A percentile compares a stretch with the other conserved stretches of the same genome.
phyloP scores from a whole-genome alignment of 164 flowering plant species.

The Vitis riparia region DNA sequence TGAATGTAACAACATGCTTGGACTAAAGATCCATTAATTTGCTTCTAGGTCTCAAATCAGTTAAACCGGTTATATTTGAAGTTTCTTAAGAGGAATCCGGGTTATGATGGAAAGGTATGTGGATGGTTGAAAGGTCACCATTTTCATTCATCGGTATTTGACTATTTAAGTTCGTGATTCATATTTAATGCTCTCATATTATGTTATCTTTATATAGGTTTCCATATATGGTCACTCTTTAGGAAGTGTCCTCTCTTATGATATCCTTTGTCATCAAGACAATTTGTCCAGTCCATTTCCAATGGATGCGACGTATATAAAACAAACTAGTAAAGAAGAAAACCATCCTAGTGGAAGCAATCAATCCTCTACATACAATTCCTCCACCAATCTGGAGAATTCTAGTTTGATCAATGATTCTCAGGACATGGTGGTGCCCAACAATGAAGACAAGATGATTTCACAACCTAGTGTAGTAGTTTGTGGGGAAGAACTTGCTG shows the following conservation, averaged over 20 bases:
- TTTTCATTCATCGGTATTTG: not conserved
- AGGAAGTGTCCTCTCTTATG: slow-evolving; percentile 98
- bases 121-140: not conserved
- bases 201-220: slow-evolving; percentile 48
- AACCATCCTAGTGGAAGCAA: slow-evolving; percentile 16
- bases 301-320: slow-evolving; percentile 64
- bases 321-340: slow-evolving; percentile 26
- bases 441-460: slow-evolving; percentile 20
- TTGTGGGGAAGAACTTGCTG: slow-evolving; percentile 18
- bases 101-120: slow-evolving; percentile 95
- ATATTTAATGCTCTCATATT: not conserved
- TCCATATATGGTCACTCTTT: slow-evolving; percentile 95
- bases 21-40: not conserved
- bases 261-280: slow-evolving; percentile 97
- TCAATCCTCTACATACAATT: slow-evolving; percentile 17
- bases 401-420: slow-evolving; percentile 15
- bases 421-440: slow-evolving; percentile 9
- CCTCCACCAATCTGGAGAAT: slow-evolving; percentile 18
- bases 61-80: slow-evolving; percentile 75
- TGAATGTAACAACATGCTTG: not conserved
- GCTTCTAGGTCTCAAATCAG: slow-evolving; percentile 83
- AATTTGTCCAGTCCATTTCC: slow-evolving; percentile 74
- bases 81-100: slow-evolving; percentile 93
- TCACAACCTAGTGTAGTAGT: slow-evolving; percentile 10
- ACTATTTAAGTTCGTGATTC: not conserved